A percentile compares a stretch with the other conserved stretches of the same genome.
Evolutionary conservation across 352 stramenopile species (phyloP).

Genomic region (Phytophthora palmivora): DNA sequence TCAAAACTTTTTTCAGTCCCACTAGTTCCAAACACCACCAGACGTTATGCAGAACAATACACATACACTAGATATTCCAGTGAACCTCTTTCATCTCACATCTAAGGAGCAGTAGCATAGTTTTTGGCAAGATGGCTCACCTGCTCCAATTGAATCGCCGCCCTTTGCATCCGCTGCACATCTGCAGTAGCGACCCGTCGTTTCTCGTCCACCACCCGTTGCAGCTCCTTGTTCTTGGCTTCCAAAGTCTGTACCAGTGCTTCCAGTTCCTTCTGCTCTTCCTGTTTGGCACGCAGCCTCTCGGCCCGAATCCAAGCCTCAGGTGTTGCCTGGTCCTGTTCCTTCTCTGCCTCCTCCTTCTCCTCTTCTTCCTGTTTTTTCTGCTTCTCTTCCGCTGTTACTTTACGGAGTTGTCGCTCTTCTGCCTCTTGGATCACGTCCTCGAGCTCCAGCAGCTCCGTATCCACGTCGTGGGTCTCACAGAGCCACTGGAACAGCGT

Average conservation of each 20-base stretch:
- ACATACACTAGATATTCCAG: constrained; percentile 31
- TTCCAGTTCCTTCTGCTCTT: constrained; percentile 59
- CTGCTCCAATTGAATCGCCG: constrained; percentile 45
- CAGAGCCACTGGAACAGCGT: constrained; percentile 62
- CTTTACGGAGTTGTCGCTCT: constrained; percentile 42
- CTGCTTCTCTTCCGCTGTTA: constrained; percentile 31
- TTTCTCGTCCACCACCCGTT: constrained; percentile 51
- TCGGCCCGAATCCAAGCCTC: constrained; percentile 51
- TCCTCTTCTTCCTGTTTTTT: constrained; percentile 16
- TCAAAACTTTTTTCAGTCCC: constrained; percentile 69
- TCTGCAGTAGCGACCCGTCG: constrained; percentile 49
- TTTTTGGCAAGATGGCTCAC: constrained; percentile 46
- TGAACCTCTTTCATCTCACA: constrained; percentile 1
- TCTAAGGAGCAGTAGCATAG: constrained; percentile 40
- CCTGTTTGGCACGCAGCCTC: constrained; percentile 56
- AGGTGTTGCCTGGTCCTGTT: constrained; percentile 27
- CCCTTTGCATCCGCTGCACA: constrained; percentile 50
- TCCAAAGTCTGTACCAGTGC: constrained; percentile 45
- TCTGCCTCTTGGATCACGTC: constrained; percentile 54
- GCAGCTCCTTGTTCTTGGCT: constrained; percentile 51
- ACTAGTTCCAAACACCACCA: constrained; percentile 22
- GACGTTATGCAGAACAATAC: constrained; percentile 13
- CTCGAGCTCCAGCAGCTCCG: constrained; percentile 59
- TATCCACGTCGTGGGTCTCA: constrained; percentile 54
- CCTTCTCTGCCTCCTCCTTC: constrained; percentile 8